Evolutionary conservation across 768 basidiomycete genomes (phyloP), one percentile per base, ranked within the genome.

Genomic region (Auricularia sp.): DNA sequence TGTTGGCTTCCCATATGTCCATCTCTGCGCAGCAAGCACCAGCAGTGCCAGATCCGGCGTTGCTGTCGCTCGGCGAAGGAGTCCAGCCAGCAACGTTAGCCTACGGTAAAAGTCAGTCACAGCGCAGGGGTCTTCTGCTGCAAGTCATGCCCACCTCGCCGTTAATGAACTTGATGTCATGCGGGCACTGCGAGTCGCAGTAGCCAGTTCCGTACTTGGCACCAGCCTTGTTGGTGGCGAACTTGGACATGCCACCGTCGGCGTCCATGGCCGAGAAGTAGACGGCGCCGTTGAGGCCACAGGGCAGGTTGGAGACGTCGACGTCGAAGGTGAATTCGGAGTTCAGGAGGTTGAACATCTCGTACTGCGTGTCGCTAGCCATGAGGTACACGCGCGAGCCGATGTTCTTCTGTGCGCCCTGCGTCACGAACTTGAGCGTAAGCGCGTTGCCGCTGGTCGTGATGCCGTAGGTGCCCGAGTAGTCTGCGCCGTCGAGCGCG

Each of bases 121-220:
- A 29, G 29, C 29, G 29, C 39, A 42, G 7, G 39, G 39, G 7
- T 42, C 39, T 42, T 42, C 39, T 8, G 39, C 39, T 8, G 2
- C 39, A 14, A 42, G 39, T 42, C 3, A 2, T 36, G 83, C 8
- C 39, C 39, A 42, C 39, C 73, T 75, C 71, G 67, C 83, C 83
- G 71, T 79, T 76, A 70, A 85, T 84, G 75, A 83, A 85, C 76
- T 85, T 84, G 74, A 84, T 73, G 70, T 84, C 83, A 44, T 77
- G 76, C 1, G 83, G 82, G 74, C 83, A 84, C 71, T 84, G 83
- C 18, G 84, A 79, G 71, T 86, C 84, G 72, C 84, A 85, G 74
- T 86, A 86, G 18, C 84, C 84, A 23, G 83, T 84, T 61, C 84
- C 84, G 73, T 80, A 85, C 72, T 82, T 79, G 70, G 83, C 81